Evolutionary conservation across 1,284 basidiomycete species (phyloP), one percentile per base, ranked within the genome.

Genomic region (Cryptococcus jaspeensis): DNA sequence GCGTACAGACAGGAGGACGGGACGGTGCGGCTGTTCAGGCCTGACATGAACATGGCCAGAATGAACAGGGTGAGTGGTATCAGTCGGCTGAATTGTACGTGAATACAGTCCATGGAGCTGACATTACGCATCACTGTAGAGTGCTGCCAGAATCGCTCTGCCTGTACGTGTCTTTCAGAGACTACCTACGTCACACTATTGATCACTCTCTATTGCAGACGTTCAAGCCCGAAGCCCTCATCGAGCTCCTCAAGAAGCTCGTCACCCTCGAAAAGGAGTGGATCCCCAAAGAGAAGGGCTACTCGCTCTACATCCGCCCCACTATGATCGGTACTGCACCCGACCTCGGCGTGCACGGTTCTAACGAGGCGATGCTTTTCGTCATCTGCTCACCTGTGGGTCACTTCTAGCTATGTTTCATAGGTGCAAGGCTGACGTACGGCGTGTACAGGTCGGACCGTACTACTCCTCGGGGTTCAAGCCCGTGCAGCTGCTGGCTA

Each of bases 391-490:
- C 87, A 65, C 93, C 92, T 40, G 92, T 66, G 50, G 45, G 61
- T 55, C 28, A 16, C 18, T 40, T 18, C 13, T 35, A 22, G 22
- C 40, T 5, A 11, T 13, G 64, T 0, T 58, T 58, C 1, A 1
- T 28, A 12, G n/a, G 16, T 44, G 8, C n/a, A 13, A 37, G 20
- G 37, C 47, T 35, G 9, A 15, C 36, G 32, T 16, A n/a, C 7
- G 22, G 28, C 7, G 40, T 15, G 3, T 20, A 5, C 49, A 66
- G 62, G 67, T 92, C 25, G 93, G 94, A 16, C 94, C 95, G 2
- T 99, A 98, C 78, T 99, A 95, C 78, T 86, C 92, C 43, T 78
- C 87, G 40, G 95, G 95, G 9, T 97, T 97, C 82, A 98, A 99
- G 79, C 95, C 95, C 20, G 87, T 99, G 35, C 86, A 90, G 13